phyloP scores from a whole-genome alignment of 2,329 filamentous ascomycete genomes.

The Fusarium foetens region DNA sequence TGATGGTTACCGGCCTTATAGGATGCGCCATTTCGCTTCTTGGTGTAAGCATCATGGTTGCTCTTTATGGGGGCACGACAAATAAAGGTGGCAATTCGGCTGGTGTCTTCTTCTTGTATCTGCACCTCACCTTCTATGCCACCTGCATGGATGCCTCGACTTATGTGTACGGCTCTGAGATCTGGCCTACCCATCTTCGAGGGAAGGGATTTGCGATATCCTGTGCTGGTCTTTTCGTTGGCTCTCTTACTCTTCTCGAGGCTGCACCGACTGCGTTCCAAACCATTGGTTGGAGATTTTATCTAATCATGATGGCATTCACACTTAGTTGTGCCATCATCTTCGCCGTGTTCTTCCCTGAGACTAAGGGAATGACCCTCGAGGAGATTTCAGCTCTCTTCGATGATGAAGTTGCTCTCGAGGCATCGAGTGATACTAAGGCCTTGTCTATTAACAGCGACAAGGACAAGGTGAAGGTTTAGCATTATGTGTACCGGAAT shows the following conservation, averaged over 20 bases:
- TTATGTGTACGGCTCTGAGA: background rate
- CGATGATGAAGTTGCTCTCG: background rate
- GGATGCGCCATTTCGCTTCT: background rate
- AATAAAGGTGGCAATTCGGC: background rate
- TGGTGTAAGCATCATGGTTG: background rate
- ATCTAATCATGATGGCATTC: background rate
- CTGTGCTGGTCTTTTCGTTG: background rate
- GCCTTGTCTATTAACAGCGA: background rate
- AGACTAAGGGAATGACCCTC: background rate
- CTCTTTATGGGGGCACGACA: background rate
- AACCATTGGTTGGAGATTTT: background rate
- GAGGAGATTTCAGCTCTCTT: background rate
- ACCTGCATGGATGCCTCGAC: slow-evolving; percentile 2
- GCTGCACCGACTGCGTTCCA: background rate
- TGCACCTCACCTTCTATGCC: background rate
- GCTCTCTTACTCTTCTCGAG: background rate
- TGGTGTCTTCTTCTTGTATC: background rate
- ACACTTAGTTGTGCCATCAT: background rate
- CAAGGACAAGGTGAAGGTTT: background rate
- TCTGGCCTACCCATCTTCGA: background rate
- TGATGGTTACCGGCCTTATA: background rate
- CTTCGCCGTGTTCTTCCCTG: background rate
- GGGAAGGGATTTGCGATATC: background rate
- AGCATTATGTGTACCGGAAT: too few relatives aligned
- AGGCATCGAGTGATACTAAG: background rate